A percentile compares a stretch with the other conserved stretches of the same genome.
Evolutionary conservation across 1,284 basidiomycete genomes (phyloP).

Genomic region (Omphalotus olearius): DNA sequence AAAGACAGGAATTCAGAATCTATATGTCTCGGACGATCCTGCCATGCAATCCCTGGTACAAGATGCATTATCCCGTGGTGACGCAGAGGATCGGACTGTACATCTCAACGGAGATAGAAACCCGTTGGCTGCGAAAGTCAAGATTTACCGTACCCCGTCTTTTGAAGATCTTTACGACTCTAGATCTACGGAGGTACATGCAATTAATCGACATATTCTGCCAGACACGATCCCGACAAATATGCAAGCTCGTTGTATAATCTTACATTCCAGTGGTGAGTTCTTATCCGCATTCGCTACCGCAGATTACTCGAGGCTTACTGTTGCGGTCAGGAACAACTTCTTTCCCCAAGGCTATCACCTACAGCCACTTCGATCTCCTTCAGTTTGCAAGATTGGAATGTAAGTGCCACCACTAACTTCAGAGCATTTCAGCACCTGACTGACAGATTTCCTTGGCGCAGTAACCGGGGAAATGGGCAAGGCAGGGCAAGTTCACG

Average conservation of each 20-base stretch:
- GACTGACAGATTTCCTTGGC: not conserved
- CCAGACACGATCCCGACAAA: not conserved
- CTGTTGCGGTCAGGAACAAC: not conserved
- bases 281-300: not conserved
- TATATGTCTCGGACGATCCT: conserved; percentile 16
- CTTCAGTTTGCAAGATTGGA: not conserved
- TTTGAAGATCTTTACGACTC: not conserved
- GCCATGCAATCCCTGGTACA: conserved; percentile 18
- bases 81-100: too few species aligned
- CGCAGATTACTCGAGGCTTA: not conserved
- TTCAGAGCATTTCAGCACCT: not conserved
- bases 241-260: not conserved
- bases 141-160: not conserved
- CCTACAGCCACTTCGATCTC: not conserved
- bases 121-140: not conserved
- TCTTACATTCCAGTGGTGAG: not conserved
- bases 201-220: not conserved
- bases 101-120: too few species aligned
- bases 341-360: not conserved
- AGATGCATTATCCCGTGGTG: not conserved
- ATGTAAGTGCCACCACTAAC: not conserved
- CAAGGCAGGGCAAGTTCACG: not conserved
- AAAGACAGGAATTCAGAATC: conserved; percentile 1
- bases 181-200: not conserved
- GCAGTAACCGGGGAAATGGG: not conserved